Evolutionary conservation across 2,329 filamentous ascomycete genomes (phyloP).

Genomic region (Phialophora macrospora): DNA sequence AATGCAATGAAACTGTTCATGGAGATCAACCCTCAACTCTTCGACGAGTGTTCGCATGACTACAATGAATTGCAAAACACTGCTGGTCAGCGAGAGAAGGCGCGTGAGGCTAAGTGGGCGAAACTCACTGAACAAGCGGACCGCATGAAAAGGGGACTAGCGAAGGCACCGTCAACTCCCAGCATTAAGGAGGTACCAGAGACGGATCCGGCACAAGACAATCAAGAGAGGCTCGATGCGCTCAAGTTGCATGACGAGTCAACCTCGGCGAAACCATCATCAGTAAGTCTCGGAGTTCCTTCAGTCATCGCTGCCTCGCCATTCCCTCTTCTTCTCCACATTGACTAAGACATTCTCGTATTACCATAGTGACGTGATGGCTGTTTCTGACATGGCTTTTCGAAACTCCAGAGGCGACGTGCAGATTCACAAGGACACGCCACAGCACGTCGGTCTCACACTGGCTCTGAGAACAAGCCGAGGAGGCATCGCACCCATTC

Average conservation of each 20-base stretch:
- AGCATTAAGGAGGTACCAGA: constrained; percentile 62
- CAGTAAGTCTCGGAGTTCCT: constrained; percentile 47
- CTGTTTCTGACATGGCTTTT: constrained; percentile 52
- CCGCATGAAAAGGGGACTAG: constrained; percentile 61
- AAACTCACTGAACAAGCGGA: constrained; percentile 80
- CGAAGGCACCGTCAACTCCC: constrained; percentile 44
- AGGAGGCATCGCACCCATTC: constrained; percentile 33
- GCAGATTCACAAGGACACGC: constrained; percentile 45
- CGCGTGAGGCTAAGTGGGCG: constrained; percentile 87
- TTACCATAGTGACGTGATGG: constrained; percentile 49
- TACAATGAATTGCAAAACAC: constrained; percentile 97
- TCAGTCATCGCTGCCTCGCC: not conserved
- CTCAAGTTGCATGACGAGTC: constrained; percentile 83
- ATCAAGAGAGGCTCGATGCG: constrained; percentile 84
- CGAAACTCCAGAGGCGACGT: constrained; percentile 54
- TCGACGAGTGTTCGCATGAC: constrained; percentile 97
- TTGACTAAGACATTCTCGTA: constrained; percentile 49
- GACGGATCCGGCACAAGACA: constrained; percentile 79
- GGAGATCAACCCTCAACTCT: constrained; percentile 98
- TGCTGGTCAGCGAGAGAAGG: constrained; percentile 79
- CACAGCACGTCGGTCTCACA: constrained; percentile 35
- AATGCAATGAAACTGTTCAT: constrained; percentile 99
- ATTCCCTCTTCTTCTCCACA: constrained; percentile 39
- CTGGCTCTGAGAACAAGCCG: constrained; percentile 28
- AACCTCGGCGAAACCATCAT: constrained; percentile 57